Percentiles rank a stretch among this genome's conserved stretches.
These are phyloP conservation scores for Suhomyces atakaporum DNA, from an alignment of 1,139 yeast species.

Conservation along the genomic window DNA sequence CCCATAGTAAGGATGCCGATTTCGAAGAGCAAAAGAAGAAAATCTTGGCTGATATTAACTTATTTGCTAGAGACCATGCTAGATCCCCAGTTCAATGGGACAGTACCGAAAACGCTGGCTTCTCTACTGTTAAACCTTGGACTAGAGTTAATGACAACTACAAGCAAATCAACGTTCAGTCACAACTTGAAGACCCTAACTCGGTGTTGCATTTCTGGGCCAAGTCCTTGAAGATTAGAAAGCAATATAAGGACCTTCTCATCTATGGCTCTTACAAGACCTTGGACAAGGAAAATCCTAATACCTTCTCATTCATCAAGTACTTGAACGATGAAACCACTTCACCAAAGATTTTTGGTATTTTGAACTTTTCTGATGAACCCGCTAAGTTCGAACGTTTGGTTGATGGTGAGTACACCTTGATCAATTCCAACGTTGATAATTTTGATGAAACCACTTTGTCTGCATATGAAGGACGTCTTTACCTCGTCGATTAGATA, in stretches of 20 bases:
- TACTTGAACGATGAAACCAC: conserved; percentile 11
- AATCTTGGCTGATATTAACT: conserved; percentile 35
- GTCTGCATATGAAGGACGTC: conserved; percentile 43
- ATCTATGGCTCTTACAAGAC: conserved; percentile 51
- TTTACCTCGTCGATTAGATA: conserved; percentile 26
- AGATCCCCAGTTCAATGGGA: conserved; percentile 66
- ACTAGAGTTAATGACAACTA: conserved; percentile 54
- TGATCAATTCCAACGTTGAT: conserved; percentile 32
- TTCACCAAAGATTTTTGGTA: conserved; percentile 36
- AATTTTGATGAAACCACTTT: conserved; percentile 25
- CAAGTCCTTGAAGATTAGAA: conserved; percentile 45
- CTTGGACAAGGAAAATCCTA: conserved; percentile 39
- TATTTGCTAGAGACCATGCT: conserved; percentile 55
- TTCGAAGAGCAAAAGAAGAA: conserved; percentile 27
- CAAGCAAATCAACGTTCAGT: conserved; percentile 48
- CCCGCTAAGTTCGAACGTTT: conserved; percentile 30
- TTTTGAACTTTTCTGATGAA: conserved; percentile 46
- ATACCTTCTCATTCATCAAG: conserved; percentile 45
- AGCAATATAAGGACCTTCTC: conserved; percentile 43
- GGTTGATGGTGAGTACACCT: conserved; percentile 31
- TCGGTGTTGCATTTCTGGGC: conserved; percentile 52
- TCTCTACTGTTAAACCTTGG: conserved; percentile 56
- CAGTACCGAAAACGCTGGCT: conserved; percentile 46
- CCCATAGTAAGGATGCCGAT: conserved; percentile 32
- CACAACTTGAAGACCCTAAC: conserved; percentile 47